These are phyloP conservation scores for Cryptococcus sp. DNA, from an alignment of 1,284 basidiomycete genomes.

Conservation along the genomic window DNA sequence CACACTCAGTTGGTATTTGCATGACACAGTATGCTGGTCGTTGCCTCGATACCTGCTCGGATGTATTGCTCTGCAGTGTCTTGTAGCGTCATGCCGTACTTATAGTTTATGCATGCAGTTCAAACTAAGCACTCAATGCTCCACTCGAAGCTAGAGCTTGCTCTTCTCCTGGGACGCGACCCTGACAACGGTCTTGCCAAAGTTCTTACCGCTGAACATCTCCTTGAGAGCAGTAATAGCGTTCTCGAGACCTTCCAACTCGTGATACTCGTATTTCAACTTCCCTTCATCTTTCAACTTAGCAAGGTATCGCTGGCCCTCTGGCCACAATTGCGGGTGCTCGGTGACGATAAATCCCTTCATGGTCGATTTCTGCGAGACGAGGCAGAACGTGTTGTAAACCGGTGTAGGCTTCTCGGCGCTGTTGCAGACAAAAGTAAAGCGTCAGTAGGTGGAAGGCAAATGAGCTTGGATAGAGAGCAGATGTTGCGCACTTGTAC, in stretches of 20 bases:
- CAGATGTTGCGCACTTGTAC: slow-evolving; percentile 51
- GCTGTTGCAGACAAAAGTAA: slow-evolving; percentile 4
- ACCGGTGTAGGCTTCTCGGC: slow-evolving; percentile 43
- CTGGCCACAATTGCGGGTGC: slow-evolving; percentile 58
- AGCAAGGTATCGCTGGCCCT: slow-evolving; percentile 56
- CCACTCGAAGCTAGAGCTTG: slow-evolving; percentile 3
- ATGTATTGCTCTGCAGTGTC: too few species aligned
- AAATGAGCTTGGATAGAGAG: not conserved
- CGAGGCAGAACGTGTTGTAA: slow-evolving; percentile 59
- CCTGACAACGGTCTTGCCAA: slow-evolving; percentile 70
- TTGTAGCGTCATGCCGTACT: too few species aligned
- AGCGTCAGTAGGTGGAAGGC: too few species aligned
- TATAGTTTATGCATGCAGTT: too few species aligned
- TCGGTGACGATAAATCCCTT: slow-evolving; percentile 74
- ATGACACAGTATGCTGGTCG: not conserved
- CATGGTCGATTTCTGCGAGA: slow-evolving; percentile 72
- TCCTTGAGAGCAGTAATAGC: slow-evolving; percentile 68
- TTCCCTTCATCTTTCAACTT: slow-evolving; percentile 63
- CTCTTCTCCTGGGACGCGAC: slow-evolving; percentile 7
- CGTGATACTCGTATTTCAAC: slow-evolving; percentile 76
- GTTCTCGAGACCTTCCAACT: slow-evolving; percentile 68
- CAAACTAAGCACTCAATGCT: not conserved
- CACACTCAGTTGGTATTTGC: not conserved
- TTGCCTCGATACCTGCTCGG: too few species aligned
- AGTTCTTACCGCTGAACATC: slow-evolving; percentile 77